Percentiles rank a stretch among this genome's conserved stretches.
Evolutionary conservation across 176 grass and related monocot genomes (phyloP).

Genomic region (Secale cereale): DNA sequence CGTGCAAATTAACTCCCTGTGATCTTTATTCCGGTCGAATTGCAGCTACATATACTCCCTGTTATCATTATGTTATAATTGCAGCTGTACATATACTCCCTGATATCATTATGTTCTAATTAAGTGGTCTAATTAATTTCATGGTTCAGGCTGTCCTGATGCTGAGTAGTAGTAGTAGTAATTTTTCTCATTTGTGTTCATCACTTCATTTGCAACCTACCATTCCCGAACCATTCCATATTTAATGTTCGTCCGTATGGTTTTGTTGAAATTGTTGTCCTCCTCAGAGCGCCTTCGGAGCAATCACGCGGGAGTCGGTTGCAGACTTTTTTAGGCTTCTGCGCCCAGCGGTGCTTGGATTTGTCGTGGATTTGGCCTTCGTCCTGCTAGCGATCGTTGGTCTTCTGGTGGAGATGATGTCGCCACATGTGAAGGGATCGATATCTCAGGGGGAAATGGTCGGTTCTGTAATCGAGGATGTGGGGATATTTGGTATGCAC

Average conservation of each 20-base stretch:
- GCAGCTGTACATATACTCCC: not conserved
- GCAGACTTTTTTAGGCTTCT: not conserved
- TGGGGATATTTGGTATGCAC: not conserved
- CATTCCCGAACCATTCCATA: not conserved
- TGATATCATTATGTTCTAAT: not conserved
- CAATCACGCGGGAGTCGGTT: not conserved
- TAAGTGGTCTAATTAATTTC: too few relatives aligned
- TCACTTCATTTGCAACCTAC: not conserved
- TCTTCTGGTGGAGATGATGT: not conserved
- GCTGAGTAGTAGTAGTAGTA: not conserved
- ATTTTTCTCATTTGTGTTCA: not conserved
- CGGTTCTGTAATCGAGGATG: not conserved
- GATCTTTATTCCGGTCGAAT: not conserved
- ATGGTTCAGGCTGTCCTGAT: not conserved
- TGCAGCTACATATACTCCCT: not conserved
- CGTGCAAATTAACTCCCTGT: not conserved
- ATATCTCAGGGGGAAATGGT: not conserved
- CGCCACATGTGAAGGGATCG: not conserved
- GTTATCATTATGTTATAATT: not conserved
- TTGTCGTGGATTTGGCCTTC: not conserved
- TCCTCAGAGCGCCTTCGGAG: not conserved
- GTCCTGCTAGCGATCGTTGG: not conserved
- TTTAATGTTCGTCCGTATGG: not conserved
- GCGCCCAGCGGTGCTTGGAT: accelerated
- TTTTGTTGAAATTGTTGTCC: not conserved